Conservation (phyloP, 345 rosid genomes). For the Firmiana major region DNA sequence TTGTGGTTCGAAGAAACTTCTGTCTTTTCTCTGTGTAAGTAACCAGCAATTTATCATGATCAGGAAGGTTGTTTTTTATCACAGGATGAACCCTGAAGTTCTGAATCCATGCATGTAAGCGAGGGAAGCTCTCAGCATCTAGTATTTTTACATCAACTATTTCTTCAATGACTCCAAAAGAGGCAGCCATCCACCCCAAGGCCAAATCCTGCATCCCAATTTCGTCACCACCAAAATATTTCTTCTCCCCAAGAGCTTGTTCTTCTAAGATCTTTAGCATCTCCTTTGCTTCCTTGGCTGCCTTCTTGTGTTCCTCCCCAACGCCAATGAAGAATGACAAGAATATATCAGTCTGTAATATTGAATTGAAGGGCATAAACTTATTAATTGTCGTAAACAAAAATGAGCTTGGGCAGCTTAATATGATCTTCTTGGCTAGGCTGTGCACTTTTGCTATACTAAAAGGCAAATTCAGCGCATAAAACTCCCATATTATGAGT, state of each 20-base stretch:
- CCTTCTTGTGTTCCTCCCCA: slow-evolving; percentile 32
- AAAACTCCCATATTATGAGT: too few species aligned
- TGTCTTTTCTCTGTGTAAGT: slow-evolving; percentile 18
- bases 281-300: slow-evolving; percentile 21
- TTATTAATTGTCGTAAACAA: not conserved
- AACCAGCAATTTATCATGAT: slow-evolving; percentile 17
- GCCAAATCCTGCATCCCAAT: slow-evolving; percentile 25
- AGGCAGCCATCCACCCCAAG: slow-evolving; percentile 27
- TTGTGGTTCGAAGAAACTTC: slow-evolving; percentile 19
- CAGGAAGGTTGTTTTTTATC: slow-evolving; percentile 27
- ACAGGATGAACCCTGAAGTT: slow-evolving; percentile 27
- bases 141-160: slow-evolving; percentile 24
- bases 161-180: slow-evolving; percentile 26
- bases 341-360: not conserved
- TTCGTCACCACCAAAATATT: slow-evolving; percentile 29
- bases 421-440: not conserved
- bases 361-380: not conserved
- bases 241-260: slow-evolving; percentile 23
- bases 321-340: slow-evolving; percentile 8
- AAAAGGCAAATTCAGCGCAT: too few species aligned
- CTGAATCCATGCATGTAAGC: slow-evolving; percentile 28
- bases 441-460: too few species aligned
- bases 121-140: slow-evolving; percentile 29
- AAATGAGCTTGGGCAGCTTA: too few species aligned
- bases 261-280: slow-evolving; percentile 20